Percentiles rank a stretch among this genome's conserved stretches.
phyloP scores from a whole-genome alignment of 2,329 filamentous ascomycete genomes.

The Curvularia spicifera region DNA sequence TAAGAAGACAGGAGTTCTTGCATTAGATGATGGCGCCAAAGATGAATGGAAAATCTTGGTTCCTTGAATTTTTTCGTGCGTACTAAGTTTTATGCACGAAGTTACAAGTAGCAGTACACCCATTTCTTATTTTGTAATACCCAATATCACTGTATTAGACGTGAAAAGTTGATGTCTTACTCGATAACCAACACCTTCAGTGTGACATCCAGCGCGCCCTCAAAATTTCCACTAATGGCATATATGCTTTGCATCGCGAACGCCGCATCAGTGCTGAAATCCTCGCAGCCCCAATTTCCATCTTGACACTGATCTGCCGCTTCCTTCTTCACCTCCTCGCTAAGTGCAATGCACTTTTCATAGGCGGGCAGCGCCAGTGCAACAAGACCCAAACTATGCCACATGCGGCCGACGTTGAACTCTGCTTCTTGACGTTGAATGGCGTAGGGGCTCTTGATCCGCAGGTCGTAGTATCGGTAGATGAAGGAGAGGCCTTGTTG shows the following conservation, averaged over 20 bases:
- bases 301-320: constrained; percentile 25
- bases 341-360: constrained; percentile 61
- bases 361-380: constrained; percentile 79
- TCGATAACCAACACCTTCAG: constrained; percentile 60
- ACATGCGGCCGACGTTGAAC: constrained; percentile 79
- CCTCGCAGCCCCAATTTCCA: constrained; percentile 56
- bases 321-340: constrained; percentile 50
- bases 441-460: constrained; percentile 53
- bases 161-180: constrained; percentile 11
- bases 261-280: constrained; percentile 74
- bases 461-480: constrained; percentile 71
- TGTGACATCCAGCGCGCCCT: constrained; percentile 66
- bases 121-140: too few species aligned
- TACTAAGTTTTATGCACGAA: background rate
- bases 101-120: background rate
- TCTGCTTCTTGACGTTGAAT: constrained; percentile 74
- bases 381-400: constrained; percentile 75
- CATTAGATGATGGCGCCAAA: background rate
- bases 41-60: background rate
- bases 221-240: constrained; percentile 66
- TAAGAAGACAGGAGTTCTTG: background rate
- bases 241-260: constrained; percentile 74
- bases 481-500: constrained; percentile 85
- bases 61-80: background rate
- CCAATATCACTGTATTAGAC: background rate